A percentile compares a stretch with the other conserved stretches of the same genome.
Evolutionary conservation across 2,329 filamentous ascomycete species (phyloP).

Genomic region (Fusarium anthophilum): DNA sequence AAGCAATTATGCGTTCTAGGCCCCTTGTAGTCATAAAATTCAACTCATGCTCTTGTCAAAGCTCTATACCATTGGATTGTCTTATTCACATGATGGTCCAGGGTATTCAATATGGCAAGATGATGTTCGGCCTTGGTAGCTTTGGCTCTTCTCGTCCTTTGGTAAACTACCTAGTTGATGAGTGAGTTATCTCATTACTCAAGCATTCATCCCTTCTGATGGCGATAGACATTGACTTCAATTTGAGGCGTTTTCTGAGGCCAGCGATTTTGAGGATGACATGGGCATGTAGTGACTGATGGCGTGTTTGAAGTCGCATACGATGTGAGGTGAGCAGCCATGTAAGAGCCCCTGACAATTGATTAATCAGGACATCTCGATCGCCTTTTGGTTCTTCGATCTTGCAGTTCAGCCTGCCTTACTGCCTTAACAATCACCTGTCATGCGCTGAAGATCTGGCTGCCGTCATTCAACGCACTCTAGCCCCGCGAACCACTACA

Average conservation of each 20-base stretch:
- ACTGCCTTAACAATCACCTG: conserved; percentile 31
- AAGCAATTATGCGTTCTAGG: neutral
- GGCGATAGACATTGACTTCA: neutral
- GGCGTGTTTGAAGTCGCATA: conserved; percentile 22
- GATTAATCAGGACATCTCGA: conserved; percentile 23
- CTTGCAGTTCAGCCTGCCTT: conserved; percentile 30
- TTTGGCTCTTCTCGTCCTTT: neutral
- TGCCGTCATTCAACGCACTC: conserved; percentile 23
- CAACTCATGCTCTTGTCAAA: neutral
- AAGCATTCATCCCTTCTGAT: neutral
- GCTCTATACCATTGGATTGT: neutral
- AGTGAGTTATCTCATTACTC: neutral
- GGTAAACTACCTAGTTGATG: neutral
- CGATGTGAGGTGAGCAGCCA: neutral
- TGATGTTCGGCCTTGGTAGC: neutral
- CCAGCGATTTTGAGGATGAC: conserved; percentile 15
- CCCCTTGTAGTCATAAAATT: neutral
- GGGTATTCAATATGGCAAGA: neutral
- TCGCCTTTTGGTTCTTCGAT: conserved; percentile 21
- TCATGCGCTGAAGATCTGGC: conserved; percentile 31
- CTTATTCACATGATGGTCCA: neutral
- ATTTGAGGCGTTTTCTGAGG: conserved; percentile 21
- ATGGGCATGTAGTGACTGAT: conserved; percentile 17
- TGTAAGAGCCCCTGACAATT: conserved; percentile 3
- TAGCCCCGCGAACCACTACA: conserved; percentile 33